These are phyloP conservation scores for Carex myosuroides DNA, from an alignment of 176 grass and related monocot genomes.

Conservation along the genomic window DNA sequence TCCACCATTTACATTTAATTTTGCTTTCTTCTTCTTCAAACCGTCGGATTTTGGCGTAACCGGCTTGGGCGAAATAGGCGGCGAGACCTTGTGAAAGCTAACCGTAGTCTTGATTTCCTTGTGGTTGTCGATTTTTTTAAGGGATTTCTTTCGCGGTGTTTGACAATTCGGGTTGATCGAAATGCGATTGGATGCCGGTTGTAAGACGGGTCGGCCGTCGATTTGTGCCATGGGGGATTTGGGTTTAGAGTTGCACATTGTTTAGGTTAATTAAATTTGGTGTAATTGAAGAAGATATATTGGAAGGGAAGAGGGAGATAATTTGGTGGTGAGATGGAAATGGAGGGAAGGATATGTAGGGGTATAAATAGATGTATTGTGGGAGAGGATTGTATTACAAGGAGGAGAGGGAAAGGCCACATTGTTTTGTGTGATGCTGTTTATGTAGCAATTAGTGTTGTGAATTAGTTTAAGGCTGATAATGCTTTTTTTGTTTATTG, in stretches of 20 bases:
- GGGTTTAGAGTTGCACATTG: conserved; percentile 85
- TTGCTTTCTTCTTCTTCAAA: conserved; percentile 1
- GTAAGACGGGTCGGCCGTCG: conserved; percentile 71
- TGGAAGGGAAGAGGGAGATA: not conserved
- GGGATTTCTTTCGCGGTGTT: conserved; percentile 59
- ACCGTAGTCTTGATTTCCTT: conserved; percentile 5
- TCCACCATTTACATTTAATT: not conserved
- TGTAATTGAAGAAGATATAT: not conserved
- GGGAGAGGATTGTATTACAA: conserved; percentile 20
- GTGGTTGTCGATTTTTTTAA: conserved; percentile 40
- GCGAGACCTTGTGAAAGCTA: not conserved
- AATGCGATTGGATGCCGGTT: conserved; percentile 79
- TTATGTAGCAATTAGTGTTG: not conserved
- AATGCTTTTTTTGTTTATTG: not conserved
- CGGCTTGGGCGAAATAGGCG: conserved; percentile 11
- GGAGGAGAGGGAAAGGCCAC: not conserved
- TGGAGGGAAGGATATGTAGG: conserved; percentile 23
- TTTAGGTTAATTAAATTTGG: not conserved
- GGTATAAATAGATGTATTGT: conserved; percentile 23
- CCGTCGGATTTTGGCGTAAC: conserved; percentile 18
- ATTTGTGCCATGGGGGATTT: conserved; percentile 56
- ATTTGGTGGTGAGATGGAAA: conserved; percentile 6
- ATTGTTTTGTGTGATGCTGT: not conserved
- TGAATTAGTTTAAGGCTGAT: not conserved
- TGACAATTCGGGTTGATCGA: conserved; percentile 26